Conservation (phyloP, 1,139 yeast species). For the Diutina catenulata region DNA sequence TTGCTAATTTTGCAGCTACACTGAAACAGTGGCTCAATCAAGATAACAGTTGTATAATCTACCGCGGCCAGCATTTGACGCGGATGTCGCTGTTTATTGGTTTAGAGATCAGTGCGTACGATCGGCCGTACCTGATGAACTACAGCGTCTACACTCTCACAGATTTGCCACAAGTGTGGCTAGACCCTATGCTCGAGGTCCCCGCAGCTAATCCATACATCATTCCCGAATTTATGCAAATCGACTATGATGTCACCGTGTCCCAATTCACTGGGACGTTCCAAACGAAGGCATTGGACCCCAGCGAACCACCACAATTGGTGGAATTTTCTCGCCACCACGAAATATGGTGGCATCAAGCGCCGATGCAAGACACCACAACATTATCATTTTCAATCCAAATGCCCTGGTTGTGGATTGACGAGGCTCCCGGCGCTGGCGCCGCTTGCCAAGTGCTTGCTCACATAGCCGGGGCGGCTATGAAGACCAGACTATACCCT, state of each 20-base stretch:
- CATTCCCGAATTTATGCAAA: conserved; percentile 7
- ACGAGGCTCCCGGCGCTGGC: conserved; percentile 32
- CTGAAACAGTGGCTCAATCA: not conserved
- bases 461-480: conserved; percentile 27
- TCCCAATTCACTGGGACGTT: conserved; percentile 9
- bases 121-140: not conserved
- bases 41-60: not conserved
- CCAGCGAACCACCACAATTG: conserved; percentile 9
- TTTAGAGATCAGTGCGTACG: not conserved
- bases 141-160: not conserved
- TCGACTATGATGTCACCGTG: not conserved
- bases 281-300: conserved; percentile 3
- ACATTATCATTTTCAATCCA: conserved; percentile 32
- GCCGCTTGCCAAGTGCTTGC: conserved; percentile 37
- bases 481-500: conserved; percentile 33
- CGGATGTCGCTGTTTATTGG: not conserved
- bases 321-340: conserved; percentile 12
- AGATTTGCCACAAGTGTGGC: conserved; percentile 7
- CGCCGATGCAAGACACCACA: conserved; percentile 11
- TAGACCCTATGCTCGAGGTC: not conserved
- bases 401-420: conserved; percentile 19
- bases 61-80: not conserved
- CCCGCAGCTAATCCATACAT: conserved; percentile 4
- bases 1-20: not conserved
- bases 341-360: conserved; percentile 43